Conservation (phyloP, 208 protist genomes). For the Strigomonas culicis region DNA sequence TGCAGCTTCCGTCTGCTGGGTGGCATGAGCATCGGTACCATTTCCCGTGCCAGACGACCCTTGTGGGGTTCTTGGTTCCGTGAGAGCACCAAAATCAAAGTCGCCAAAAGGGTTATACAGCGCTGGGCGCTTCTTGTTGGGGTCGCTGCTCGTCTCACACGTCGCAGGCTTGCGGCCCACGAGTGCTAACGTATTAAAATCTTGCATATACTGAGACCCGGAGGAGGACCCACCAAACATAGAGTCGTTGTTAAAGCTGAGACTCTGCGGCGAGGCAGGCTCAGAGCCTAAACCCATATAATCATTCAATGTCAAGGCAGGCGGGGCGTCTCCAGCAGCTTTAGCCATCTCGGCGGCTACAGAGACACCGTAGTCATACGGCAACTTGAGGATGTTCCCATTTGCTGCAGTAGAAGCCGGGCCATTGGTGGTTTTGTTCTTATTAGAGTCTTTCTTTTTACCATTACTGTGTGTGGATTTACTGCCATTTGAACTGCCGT, state of each 20-base stretch:
- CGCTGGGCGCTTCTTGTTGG: neutral
- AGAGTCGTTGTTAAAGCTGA: slow-evolving; percentile 8
- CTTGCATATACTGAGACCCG: neutral
- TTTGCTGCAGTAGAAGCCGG: too few relatives aligned
- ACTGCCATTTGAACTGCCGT: too few relatives aligned
- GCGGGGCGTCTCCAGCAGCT: too few relatives aligned
- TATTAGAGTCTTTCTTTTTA: too few relatives aligned
- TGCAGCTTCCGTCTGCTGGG: neutral
- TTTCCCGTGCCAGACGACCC: neutral
- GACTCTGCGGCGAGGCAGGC: neutral
- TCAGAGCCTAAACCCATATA: neutral
- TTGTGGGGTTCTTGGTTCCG: neutral
- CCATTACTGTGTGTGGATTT: too few relatives aligned
- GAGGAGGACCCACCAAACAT: slow-evolving; percentile 7
- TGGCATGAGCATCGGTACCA: neutral
- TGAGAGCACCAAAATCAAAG: slow-evolving; percentile 6
- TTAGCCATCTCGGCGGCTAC: neutral
- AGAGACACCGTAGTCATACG: slow-evolving; percentile 1
- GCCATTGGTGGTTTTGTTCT: too few relatives aligned
- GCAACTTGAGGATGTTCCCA: too few relatives aligned
- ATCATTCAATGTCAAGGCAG: slow-evolving; percentile 1
- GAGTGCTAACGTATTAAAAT: slow-evolving; percentile 1
- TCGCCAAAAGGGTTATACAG: slow-evolving; percentile 10
- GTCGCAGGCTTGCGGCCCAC: neutral
- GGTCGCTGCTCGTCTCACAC: neutral